phyloP scores from a whole-genome alignment of 192 early-diverging fungal genomes.

The Coemansia sp. region DNA sequence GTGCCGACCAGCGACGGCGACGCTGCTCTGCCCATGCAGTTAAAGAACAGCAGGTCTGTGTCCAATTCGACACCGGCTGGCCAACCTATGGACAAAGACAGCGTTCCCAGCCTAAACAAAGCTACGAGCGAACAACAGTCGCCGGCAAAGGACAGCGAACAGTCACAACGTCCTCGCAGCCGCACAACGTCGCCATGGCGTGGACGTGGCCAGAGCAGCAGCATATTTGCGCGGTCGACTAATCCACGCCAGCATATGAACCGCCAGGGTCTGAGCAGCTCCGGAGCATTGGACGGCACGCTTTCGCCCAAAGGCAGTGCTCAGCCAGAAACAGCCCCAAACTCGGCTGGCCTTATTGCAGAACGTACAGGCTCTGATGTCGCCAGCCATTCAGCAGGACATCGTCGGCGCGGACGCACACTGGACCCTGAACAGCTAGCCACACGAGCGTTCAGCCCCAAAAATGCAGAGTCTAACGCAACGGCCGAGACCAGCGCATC shows the following conservation, averaged over 20 bases:
- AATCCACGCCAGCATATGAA: constrained; percentile 14
- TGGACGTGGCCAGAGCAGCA: constrained; percentile 25
- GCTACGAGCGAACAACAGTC: constrained; percentile 3
- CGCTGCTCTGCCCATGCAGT: neutral
- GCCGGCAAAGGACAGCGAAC: constrained; percentile 12
- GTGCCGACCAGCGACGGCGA: constrained; percentile 17
- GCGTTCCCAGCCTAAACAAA: neutral
- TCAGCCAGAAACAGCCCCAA: constrained; percentile 9
- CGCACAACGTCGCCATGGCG: constrained; percentile 45
- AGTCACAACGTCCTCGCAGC: constrained; percentile 21
- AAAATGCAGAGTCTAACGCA: neutral
- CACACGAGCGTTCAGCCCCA: constrained; percentile 8
- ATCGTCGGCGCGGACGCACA: constrained; percentile 41
- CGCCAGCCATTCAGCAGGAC: constrained; percentile 2
- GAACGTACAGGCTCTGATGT: constrained; percentile 20
- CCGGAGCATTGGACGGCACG: neutral
- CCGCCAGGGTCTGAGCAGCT: constrained; percentile 8
- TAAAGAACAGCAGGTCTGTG: neutral
- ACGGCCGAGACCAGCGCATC: neutral
- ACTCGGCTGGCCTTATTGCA: constrained; percentile 32
- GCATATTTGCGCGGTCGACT: constrained; percentile 36
- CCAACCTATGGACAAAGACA: neutral
- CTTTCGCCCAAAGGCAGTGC: neutral
- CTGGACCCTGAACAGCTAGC: constrained; percentile 39
- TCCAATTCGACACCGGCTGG: neutral